Base-by-base conservation (phyloP, 2,329 filamentous ascomycete genomes). In the Neofusicoccum umdonicola region DNA sequence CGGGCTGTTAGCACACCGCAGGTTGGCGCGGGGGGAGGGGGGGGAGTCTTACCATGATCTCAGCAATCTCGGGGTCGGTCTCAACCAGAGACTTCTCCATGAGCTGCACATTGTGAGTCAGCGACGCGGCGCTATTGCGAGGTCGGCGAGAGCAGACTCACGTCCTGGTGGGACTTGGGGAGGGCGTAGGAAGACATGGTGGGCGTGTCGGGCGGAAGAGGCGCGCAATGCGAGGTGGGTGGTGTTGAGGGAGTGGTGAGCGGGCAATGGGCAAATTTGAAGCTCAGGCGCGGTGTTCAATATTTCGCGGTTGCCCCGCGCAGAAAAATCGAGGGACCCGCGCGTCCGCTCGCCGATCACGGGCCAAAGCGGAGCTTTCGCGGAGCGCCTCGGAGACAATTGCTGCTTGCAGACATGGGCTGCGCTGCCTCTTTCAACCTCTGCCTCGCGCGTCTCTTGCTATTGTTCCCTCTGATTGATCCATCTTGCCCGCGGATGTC, bases 41-140 rank as follows among this genome's bases (percentile, higher is more conserved):
- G 1, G 12, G 17, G n/a, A 39, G 9, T 27, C 47, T 3, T 85
- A 96, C 92, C 93, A 99, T 98, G 82, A 99, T 97, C 83, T 90
- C 85, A 70, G 93, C 93, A 75, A 99, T 92, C 86, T 98, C 93
- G 65, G 92, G 90, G 80, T 99, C 95, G 65, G 90, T 89, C 73
- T 97, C 92, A 74, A 94, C 83, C 74, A 99, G 88, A 79, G 92
- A 90, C 85, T 92, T 95, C 87, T 98, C 91, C 84, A 99, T 92
- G 87, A 98, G 89, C 93, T 97, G 73, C 72, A 69, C 8, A 63
- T 58, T 64, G 56, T 77, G 74, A 77, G 78, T 79, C 76, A 81
- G 69, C 57, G 35, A 66, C 37, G 13, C 15, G 58, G 65, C 57
- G 65, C 60, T 66, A 39, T 52, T 31, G 68, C 67, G 65, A 62